Evolutionary conservation across 768 basidiomycete genomes (phyloP).

Genomic region (Dacryopinax primogenitus): DNA sequence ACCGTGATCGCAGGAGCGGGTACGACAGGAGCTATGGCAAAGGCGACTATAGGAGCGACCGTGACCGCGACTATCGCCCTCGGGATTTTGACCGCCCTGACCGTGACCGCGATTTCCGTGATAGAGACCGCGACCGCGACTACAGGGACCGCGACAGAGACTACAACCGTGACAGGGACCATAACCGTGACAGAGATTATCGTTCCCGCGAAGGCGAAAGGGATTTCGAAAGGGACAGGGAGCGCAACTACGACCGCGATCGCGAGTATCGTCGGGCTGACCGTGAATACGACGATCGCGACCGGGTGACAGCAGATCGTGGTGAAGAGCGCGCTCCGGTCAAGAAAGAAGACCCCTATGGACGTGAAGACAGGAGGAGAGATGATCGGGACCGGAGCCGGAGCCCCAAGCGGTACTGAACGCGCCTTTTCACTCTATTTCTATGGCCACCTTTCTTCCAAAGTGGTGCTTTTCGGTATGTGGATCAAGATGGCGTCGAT

Average conservation of each 20-base stretch:
- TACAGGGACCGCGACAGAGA: constrained; percentile 12
- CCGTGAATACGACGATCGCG: constrained; percentile 25
- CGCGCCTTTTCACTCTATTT: not conserved
- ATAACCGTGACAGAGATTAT: constrained; percentile 13
- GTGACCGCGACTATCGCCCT: constrained; percentile 29
- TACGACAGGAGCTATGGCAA: constrained; percentile 20
- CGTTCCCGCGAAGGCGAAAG: constrained; percentile 10
- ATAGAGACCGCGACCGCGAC: constrained; percentile 23
- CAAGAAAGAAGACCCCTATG: constrained; percentile 41
- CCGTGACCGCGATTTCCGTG: constrained; percentile 16
- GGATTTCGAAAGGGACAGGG: constrained; percentile 21
- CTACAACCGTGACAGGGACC: constrained; percentile 22
- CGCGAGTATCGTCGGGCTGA: constrained; percentile 23
- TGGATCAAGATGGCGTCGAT: not conserved
- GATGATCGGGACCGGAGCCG: constrained; percentile 69
- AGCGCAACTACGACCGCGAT: constrained; percentile 32
- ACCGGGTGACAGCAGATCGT: no score
- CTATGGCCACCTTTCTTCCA: not conserved
- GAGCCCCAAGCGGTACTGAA: constrained; percentile 6
- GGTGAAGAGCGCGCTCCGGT: constrained; percentile 15
- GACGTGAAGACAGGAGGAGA: constrained; percentile 59
- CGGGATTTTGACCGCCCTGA: constrained; percentile 42
- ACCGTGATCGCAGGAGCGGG: constrained; percentile 14
- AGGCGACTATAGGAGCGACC: constrained; percentile 23
- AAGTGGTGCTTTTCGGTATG: not conserved